Evolutionary conservation across 1,139 yeast genomes (phyloP), one percentile per base, ranked within the genome.

Genomic region (Geotrichum fermentans): DNA sequence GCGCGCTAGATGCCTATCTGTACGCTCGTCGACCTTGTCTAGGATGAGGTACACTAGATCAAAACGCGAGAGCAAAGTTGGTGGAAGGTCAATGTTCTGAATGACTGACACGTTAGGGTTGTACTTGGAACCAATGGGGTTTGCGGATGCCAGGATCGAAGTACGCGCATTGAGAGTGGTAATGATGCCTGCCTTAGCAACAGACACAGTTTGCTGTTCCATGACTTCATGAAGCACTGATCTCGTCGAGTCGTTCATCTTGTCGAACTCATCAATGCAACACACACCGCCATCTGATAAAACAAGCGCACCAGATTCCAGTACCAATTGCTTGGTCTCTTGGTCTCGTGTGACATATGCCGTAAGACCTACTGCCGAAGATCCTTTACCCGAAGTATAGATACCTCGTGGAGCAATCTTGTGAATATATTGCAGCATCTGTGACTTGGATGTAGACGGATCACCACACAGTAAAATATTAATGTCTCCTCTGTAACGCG

Each of bases 131-230:
- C 94, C 92, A 54, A 92, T 89, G n/a, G 98, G 98, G 67, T 92
- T 92, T 1, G 98, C 98, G 34, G 96, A 86, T 0, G 98, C 98
- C 56, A 92, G 74, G 57, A 92, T 85, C 0, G 97, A 89, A 0
- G 97, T 90, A 68, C 98, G 78, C 1, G 98, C 98, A 69, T 92
- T 92, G 54, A 92, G 74, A 0, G 98, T 92, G 13, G 98, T 92
- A 62, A 90, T 92, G 62, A 92, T 92, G 51, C 98, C 98, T 0
- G 98, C 98, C 64, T 92, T 92, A 38, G 98, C 98, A 60, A 92
- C 88, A 11, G 97, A 89, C 40, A 92, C 92, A 0, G 98, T 92
- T 67, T 92, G 98, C 67, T 92, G 98, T 73, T 92, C 98, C 98
- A 92, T 92, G 20, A 94, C 98, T 75, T 92, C 98, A 67, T 92